These are phyloP conservation scores for Tylopilus plumbeoviolaceoides DNA, from an alignment of 768 basidiomycete genomes.

Conservation along the genomic window DNA sequence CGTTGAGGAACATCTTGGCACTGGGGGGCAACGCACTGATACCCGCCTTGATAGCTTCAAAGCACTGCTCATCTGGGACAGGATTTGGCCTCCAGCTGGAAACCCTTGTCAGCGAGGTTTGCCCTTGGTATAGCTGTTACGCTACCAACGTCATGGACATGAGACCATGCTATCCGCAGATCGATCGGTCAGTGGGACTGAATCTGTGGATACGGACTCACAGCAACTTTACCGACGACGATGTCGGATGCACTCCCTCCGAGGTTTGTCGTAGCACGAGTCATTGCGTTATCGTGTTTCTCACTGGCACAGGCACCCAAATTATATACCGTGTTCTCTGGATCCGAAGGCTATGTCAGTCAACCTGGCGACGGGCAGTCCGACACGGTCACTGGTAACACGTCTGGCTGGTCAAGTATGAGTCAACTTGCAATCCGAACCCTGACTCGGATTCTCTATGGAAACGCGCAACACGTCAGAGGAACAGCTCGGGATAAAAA, in stretches of 20 bases:
- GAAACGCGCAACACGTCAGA: too few relatives aligned
- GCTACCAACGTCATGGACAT: constrained; percentile 53
- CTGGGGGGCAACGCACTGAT: constrained; percentile 40
- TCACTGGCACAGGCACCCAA: too few relatives aligned
- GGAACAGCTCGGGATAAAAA: too few relatives aligned
- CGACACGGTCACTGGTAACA: too few relatives aligned
- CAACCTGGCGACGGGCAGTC: too few relatives aligned
- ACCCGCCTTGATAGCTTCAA: constrained; percentile 56
- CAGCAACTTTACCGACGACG: constrained; percentile 37
- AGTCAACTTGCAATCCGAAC: too few relatives aligned
- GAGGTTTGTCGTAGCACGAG: constrained; percentile 29
- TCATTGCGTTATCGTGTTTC: constrained; percentile 22
- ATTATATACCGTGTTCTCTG: too few relatives aligned
- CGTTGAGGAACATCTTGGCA: constrained; percentile 49
- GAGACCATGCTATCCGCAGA: constrained; percentile 41
- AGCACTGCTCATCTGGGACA: constrained; percentile 54
- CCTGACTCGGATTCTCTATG: too few relatives aligned
- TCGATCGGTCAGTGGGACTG: not conserved
- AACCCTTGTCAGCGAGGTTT: not conserved
- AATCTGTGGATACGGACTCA: constrained; percentile 14
- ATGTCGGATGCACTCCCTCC: constrained; percentile 37
- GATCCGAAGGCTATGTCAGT: too few relatives aligned
- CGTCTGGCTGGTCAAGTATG: too few relatives aligned
- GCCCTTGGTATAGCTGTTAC: not conserved
- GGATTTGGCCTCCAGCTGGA: constrained; percentile 41